Base-by-base conservation (phyloP, 495 filamentous ascomycete species). In the Penicillium parvum region DNA sequence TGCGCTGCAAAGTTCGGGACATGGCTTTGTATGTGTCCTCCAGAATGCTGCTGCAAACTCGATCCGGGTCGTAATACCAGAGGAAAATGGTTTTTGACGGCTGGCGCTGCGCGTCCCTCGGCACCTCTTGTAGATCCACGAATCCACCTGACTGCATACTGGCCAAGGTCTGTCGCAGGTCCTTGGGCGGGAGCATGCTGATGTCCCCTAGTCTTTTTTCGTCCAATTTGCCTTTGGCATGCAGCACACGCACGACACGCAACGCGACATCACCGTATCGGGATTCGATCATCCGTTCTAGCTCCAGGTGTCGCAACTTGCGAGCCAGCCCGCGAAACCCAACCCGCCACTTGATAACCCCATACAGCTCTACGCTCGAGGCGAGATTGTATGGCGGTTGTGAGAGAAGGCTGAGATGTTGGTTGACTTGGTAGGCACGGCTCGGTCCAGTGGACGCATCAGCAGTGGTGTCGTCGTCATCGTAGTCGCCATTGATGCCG, bases 81-180 rank as follows among this genome's bases (percentile, higher is more conserved):
- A 97, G 75, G 59, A 85, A 96, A 26, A 91, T 81, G 1, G 88
- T 90, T 23, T 86, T 81, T 36, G 75, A 81, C 7, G 88, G 81
- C 35, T 86, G 77, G 2, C 88, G 82, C 36, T 81, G 83, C n/a
- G 69, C 62, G 50, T 96, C 91, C 32, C 82, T 82, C 3, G 92
- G 92, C 0, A 97, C 83, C 68, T 99, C 92, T 58, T 97, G 94
- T 7, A 90, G 71, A 45, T 96, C 85, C 12, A 95, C 75, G 45
- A 90, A 84, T 3, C 92, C 91, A 18, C 78, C 76, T 51, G 81
- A 77, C 47, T 95, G 85, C 75, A 99, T 85, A 42, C 77, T 77
- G 2, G 82, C 77, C 54, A 97, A 81, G 44, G 86, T 82, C 40
- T 83, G 76, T 10, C 91, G 88, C 32, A 95, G 72, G 32, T 92